Evolutionary conservation across 1,284 basidiomycete species (phyloP).

Genomic region (Fistulinella staudtii): DNA sequence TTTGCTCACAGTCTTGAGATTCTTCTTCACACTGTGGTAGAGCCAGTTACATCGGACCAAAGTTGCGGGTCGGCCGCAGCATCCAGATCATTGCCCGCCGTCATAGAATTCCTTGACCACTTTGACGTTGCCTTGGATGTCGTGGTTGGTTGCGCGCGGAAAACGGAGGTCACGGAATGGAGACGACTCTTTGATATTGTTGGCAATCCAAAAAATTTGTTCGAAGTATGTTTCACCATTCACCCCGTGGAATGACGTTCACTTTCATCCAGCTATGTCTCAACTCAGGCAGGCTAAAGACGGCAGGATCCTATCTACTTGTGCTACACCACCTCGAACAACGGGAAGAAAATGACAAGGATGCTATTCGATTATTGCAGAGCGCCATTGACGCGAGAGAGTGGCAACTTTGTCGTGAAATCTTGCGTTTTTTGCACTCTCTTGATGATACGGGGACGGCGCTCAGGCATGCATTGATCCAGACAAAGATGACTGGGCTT

Average conservation of each 20-base stretch:
- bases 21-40: conserved; percentile 88
- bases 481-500: conserved; percentile 31
- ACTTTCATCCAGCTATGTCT: conserved; percentile 64
- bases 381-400: conserved; percentile 72
- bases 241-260: not conserved
- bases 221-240: conserved; percentile 58
- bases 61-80: conserved; percentile 22
- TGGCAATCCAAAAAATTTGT: conserved; percentile 86
- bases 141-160: conserved; percentile 93
- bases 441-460: conserved; percentile 83
- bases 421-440: conserved; percentile 87
- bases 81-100: conserved; percentile 51
- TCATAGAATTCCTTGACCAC: conserved; percentile 91
- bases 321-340: conserved; percentile 93
- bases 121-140: conserved; percentile 90
- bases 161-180: conserved; percentile 95
- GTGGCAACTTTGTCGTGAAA: conserved; percentile 81
- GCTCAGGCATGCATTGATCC: conserved; percentile 56
- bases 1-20: conserved; percentile 95
- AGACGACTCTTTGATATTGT: conserved; percentile 84
- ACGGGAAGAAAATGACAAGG: conserved; percentile 72
- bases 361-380: conserved; percentile 75
- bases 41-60: conserved; percentile 67
- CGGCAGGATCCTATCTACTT: conserved; percentile 90
- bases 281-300: conserved; percentile 70